Percentiles rank a stretch among this genome's conserved stretches.
Evolutionary conservation across 1,139 yeast species (phyloP).

Genomic region (Magnusiomyces sp.): DNA sequence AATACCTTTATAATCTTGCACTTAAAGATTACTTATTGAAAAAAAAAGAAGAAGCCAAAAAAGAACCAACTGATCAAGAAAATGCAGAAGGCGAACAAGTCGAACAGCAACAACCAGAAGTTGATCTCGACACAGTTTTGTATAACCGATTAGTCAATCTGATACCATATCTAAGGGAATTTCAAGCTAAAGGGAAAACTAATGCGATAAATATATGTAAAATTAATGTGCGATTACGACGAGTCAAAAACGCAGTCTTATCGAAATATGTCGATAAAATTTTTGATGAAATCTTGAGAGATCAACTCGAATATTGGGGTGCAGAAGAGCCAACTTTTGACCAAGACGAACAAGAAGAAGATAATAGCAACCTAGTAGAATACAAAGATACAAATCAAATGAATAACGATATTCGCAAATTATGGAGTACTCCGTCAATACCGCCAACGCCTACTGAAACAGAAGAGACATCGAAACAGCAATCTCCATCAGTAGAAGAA

Average conservation of each 20-base stretch:
- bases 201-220: conserved; percentile 2
- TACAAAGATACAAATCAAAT: conserved; percentile 44
- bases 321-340: conserved; percentile 27
- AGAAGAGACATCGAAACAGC: conserved; percentile 13
- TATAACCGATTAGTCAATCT: conserved; percentile 14
- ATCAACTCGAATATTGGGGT: conserved; percentile 34
- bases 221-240: conserved; percentile 33
- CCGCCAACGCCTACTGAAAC: conserved; percentile 8
- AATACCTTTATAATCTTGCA: neutral
- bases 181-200: conserved; percentile 3
- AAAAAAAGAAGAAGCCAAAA: no score
- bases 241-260: conserved; percentile 54
- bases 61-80: neutral
- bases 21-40: conserved; percentile 2
- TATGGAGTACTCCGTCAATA: conserved; percentile 47
- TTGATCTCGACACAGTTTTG: no score
- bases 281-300: conserved; percentile 35
- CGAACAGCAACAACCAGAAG: conserved; percentile 8
- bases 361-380: conserved; percentile 49
- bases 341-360: conserved; percentile 38
- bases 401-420: conserved; percentile 65
- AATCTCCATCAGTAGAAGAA: conserved; percentile 3
- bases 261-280: conserved; percentile 54
- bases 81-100: conserved; percentile 10
- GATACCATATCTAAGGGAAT: conserved; percentile 17